Evolutionary conservation across 1,284 basidiomycete genomes (phyloP).

Genomic region (Sanghuangporus weigelae): DNA sequence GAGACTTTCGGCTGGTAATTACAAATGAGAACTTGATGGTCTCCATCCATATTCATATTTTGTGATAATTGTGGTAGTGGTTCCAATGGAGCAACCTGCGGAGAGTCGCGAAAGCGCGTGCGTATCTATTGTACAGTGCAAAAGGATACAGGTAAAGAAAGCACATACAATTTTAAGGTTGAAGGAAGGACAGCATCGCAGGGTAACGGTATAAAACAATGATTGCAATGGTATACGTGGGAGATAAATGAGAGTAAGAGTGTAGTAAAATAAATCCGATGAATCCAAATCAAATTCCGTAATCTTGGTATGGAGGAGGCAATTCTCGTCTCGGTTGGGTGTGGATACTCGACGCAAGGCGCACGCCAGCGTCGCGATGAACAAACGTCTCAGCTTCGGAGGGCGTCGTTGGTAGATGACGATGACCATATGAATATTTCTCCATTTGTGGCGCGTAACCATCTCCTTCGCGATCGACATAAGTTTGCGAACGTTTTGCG

Average conservation of each 20-base stretch:
- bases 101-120: neutral
- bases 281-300: neutral
- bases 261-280: neutral
- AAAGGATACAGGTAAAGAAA: conserved; percentile 2
- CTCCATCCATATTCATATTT: neutral
- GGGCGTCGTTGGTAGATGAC: neutral
- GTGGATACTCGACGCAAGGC: conserved; percentile 5
- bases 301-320: conserved; percentile 14
- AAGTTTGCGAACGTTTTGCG: neutral
- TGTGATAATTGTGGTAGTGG: neutral
- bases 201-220: neutral
- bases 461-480: neutral
- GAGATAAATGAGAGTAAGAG: neutral
- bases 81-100: neutral
- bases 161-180: neutral
- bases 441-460: neutral
- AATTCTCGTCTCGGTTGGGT: conserved; percentile 6
- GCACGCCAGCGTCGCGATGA: conserved; percentile 14
- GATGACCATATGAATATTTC: neutral
- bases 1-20: conserved; percentile 9
- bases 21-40: neutral
- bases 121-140: neutral
- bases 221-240: neutral
- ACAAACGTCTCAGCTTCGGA: conserved; percentile 2
- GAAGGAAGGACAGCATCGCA: neutral